These are phyloP conservation scores for Incumbomyces delicatus DNA, from an alignment of 2,329 filamentous ascomycete genomes.

Conservation along the genomic window DNA sequence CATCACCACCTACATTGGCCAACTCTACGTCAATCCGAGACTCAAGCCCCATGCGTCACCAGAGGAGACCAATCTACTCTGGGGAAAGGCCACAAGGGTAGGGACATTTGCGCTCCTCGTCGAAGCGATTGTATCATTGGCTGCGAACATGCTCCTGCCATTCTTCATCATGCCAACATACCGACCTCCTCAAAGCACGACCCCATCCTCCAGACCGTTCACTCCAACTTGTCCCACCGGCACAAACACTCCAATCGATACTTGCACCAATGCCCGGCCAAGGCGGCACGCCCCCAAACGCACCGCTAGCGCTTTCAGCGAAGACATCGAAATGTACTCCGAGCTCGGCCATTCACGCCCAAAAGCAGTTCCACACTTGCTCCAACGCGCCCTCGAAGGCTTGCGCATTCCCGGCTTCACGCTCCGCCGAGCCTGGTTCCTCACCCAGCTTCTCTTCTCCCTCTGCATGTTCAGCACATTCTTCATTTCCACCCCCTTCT, in stretches of 20 bases:
- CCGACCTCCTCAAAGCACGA: slow-evolving; percentile 17
- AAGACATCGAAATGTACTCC: slow-evolving; percentile 1
- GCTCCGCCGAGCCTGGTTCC: slow-evolving; percentile 76
- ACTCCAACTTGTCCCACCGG: not conserved
- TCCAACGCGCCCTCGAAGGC: slow-evolving; percentile 41
- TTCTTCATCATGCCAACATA: slow-evolving; percentile 80
- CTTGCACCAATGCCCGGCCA: not conserved
- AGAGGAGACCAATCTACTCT: slow-evolving; percentile 65
- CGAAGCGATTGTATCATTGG: slow-evolving; percentile 75
- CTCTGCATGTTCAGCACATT: slow-evolving; percentile 70
- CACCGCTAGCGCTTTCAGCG: slow-evolving; percentile 1
- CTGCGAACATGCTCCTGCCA: slow-evolving; percentile 72
- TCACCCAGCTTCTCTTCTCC: slow-evolving; percentile 76
- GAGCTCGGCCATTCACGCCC: not conserved
- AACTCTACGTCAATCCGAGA: slow-evolving; percentile 80
- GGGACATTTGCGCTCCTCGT: slow-evolving; percentile 83
- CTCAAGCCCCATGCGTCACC: slow-evolving; percentile 68
- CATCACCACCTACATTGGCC: slow-evolving; percentile 84
- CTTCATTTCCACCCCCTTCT: slow-evolving; percentile 59
- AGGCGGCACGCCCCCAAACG: not conserved
- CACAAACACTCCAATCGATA: not conserved
- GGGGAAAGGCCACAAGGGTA: slow-evolving; percentile 74
- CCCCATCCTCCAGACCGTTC: slow-evolving; percentile 1
- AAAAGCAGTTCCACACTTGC: slow-evolving; percentile 7
- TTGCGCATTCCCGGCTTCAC: slow-evolving; percentile 75